Percentiles rank a stretch among this genome's conserved stretches.
Conservation (phyloP, 169 alveolate genomes). For the Plasmodium coatneyi region DNA sequence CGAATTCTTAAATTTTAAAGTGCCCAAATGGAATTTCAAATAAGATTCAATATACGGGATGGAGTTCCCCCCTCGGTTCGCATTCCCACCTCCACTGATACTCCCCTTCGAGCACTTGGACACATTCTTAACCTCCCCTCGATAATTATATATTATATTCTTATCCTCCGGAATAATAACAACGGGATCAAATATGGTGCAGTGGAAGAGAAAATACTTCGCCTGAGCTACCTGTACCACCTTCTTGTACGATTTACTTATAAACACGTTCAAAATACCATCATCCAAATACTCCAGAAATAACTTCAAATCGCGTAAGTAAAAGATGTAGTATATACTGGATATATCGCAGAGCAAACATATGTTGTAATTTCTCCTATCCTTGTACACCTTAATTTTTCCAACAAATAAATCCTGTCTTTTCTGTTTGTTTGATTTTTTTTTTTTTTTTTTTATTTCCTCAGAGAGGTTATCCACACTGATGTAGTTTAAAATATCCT, state of each 20-base stretch:
- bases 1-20: slow-evolving; percentile 52
- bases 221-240: slow-evolving; percentile 87
- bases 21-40: slow-evolving; percentile 49
- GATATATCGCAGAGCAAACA: slow-evolving; percentile 81
- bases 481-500: slow-evolving; percentile 56
- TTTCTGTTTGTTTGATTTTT: slow-evolving; percentile 4
- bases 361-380: slow-evolving; percentile 55
- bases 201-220: slow-evolving; percentile 62
- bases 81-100: not conserved
- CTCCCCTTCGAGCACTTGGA: slow-evolving; percentile 4
- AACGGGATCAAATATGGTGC: slow-evolving; percentile 50
- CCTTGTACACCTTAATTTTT: slow-evolving; percentile 64
- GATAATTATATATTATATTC: slow-evolving; percentile 73
- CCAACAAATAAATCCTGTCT: slow-evolving; percentile 63
- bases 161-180: slow-evolving; percentile 76
- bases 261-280: slow-evolving; percentile 88
- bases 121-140: slow-evolving; percentile 37
- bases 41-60: slow-evolving; percentile 74
- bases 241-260: slow-evolving; percentile 86
- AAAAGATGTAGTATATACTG: slow-evolving; percentile 81
- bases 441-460: slow-evolving; percentile 64
- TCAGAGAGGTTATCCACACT: slow-evolving; percentile 27
- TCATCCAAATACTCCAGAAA: slow-evolving; percentile 87
- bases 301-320: slow-evolving; percentile 84
- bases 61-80: not conserved